These are phyloP conservation scores for Cercis canadensis DNA, from an alignment of 306 rosid genomes.

Conservation along the genomic window DNA sequence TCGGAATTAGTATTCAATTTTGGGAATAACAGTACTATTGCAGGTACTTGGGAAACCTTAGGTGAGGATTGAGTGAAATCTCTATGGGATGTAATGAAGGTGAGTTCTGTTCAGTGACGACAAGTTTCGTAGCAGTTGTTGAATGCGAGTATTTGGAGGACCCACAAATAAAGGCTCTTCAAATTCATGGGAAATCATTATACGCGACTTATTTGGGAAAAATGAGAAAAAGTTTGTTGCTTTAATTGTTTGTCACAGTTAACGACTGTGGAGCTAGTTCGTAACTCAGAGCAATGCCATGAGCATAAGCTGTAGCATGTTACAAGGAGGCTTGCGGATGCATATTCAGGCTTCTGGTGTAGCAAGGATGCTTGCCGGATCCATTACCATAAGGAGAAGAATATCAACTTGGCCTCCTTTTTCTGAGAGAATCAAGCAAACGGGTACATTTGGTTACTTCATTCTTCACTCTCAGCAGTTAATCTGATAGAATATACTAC, in stretches of 20 bases:
- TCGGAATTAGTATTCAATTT: too few species aligned
- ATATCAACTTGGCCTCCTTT: conserved; percentile 64
- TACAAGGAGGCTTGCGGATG: neutral
- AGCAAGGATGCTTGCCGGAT: conserved; percentile 43
- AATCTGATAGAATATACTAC: neutral
- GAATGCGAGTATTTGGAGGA: neutral
- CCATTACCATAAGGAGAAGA: conserved; percentile 50
- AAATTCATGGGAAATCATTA: neutral
- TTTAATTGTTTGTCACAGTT: neutral
- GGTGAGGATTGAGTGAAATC: neutral
- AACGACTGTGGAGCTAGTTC: neutral
- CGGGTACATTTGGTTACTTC: conserved; percentile 50
- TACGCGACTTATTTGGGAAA: neutral
- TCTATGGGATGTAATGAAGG: neutral
- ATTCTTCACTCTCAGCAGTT: neutral
- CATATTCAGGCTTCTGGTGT: conserved; percentile 1
- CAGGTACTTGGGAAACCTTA: too few species aligned
- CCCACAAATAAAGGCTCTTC: neutral
- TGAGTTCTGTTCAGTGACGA: neutral
- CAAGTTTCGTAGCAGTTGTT: neutral
- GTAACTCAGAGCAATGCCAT: neutral
- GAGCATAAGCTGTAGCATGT: neutral
- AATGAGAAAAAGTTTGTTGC: conserved; percentile 3
- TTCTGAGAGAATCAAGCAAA: conserved; percentile 76
- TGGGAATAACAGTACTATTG: neutral